Conservation (phyloP, 2,329 filamentous ascomycete genomes). For the Fusarium napiforme region DNA sequence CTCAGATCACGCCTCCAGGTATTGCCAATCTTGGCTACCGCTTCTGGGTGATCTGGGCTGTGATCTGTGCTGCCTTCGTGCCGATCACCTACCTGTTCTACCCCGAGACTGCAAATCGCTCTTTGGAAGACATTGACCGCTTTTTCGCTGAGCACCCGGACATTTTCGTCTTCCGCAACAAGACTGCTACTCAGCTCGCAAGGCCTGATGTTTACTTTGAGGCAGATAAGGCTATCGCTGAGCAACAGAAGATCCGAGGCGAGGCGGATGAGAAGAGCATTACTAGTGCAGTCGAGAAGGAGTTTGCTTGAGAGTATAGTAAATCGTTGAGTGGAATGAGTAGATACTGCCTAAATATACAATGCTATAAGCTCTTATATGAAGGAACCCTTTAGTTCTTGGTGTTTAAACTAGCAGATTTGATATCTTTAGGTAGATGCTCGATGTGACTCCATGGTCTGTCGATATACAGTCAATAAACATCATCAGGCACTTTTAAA, state of each 20-base stretch:
- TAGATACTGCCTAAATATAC: fast-evolving
- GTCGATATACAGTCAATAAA: not conserved
- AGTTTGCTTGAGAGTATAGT: not conserved
- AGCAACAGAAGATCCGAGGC: not conserved
- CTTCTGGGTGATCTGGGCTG: not conserved
- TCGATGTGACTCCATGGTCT: fast-evolving
- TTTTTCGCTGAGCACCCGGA: not conserved
- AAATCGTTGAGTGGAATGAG: fast-evolving
- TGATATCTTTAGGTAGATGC: fast-evolving
- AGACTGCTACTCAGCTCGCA: not conserved
- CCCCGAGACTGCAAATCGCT: not conserved
- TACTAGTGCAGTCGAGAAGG: not conserved
- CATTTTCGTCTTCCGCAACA: not conserved
- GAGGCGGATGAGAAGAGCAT: not conserved
- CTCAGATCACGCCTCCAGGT: not conserved
- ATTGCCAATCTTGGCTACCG: not conserved
- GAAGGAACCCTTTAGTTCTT: fast-evolving
- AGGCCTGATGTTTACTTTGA: not conserved
- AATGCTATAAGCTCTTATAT: not conserved
- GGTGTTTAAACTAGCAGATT: not conserved
- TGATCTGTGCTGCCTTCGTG: not conserved
- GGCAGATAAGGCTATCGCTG: not conserved
- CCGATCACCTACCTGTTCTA: not conserved
- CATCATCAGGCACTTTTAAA: not conserved
- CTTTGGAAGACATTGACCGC: not conserved